These are phyloP conservation scores for Lenzites betulinus DNA, from an alignment of 768 basidiomycete species.

Conservation along the genomic window DNA sequence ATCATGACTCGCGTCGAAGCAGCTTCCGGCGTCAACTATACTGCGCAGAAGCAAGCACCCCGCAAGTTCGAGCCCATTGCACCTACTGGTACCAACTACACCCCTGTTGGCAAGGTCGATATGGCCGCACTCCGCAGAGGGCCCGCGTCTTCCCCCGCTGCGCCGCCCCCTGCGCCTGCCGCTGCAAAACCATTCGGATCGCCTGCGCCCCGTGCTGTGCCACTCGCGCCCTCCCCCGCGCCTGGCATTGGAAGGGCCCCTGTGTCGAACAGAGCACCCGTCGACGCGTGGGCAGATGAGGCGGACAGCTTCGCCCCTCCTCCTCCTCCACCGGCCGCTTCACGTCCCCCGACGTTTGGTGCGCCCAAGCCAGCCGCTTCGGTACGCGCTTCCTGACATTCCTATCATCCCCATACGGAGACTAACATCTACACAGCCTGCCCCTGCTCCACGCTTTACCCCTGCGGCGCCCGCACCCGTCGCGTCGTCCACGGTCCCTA, in stretches of 20 bases:
- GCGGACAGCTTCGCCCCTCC: slow-evolving; percentile 37
- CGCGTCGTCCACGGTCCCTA: slow-evolving; percentile 49
- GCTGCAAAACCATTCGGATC: slow-evolving; percentile 37
- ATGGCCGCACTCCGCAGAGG: slow-evolving; percentile 53
- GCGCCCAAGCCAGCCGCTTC: slow-evolving; percentile 44
- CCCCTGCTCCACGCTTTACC: slow-evolving; percentile 31
- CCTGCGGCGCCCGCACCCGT: slow-evolving; percentile 40
- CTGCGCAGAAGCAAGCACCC: slow-evolving; percentile 74
- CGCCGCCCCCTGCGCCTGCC: slow-evolving; percentile 22
- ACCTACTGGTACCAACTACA: slow-evolving; percentile 77
- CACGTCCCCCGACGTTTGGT: slow-evolving; percentile 29
- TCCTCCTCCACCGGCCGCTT: slow-evolving; percentile 35
- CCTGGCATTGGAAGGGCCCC: slow-evolving; percentile 31
- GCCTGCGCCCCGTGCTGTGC: slow-evolving; percentile 49
- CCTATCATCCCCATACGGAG: not conserved
- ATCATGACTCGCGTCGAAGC: slow-evolving; percentile 89
- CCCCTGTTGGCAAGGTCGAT: slow-evolving; percentile 73
- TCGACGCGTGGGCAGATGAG: slow-evolving; percentile 66
- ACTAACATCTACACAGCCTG: slow-evolving; percentile 14
- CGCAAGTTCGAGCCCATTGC: slow-evolving; percentile 78
- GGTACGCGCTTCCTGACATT: slow-evolving; percentile 31
- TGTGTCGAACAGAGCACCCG: slow-evolving; percentile 22
- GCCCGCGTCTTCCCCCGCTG: slow-evolving; percentile 1
- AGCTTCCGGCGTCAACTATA: slow-evolving; percentile 90
- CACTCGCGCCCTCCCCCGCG: slow-evolving; percentile 36